Percentiles rank a stretch among this genome's conserved stretches.
Conservation (phyloP, 768 basidiomycete genomes). For the Neoboletus magnificus region DNA sequence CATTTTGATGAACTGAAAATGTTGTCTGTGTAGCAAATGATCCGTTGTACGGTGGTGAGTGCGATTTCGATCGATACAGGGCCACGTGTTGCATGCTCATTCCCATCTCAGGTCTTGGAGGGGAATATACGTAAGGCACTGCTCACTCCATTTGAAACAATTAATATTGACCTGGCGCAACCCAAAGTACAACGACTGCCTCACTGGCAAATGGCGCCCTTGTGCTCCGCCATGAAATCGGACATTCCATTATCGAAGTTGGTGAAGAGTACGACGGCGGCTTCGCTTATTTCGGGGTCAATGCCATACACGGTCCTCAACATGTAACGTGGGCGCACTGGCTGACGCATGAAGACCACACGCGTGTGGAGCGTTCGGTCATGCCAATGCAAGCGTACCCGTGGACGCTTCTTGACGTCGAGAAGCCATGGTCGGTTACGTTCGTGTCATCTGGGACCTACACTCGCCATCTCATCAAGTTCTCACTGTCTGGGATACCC, state of each 20-base stretch:
- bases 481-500: constrained; percentile 73
- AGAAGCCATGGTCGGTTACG: constrained; percentile 52
- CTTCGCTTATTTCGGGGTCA: constrained; percentile 66
- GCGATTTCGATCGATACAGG: not conserved
- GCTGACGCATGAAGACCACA: constrained; percentile 43
- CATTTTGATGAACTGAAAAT: constrained; percentile 2
- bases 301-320: constrained; percentile 48
- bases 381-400: constrained; percentile 77
- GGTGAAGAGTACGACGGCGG: constrained; percentile 87
- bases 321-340: constrained; percentile 68
- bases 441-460: constrained; percentile 68
- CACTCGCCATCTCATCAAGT: constrained; percentile 56
- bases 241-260: constrained; percentile 74
- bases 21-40: constrained; percentile 56
- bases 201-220: constrained; percentile 71
- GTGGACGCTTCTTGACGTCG: constrained; percentile 67
- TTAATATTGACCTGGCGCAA: not conserved
- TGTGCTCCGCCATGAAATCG: constrained; percentile 75
- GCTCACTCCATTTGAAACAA: not conserved
- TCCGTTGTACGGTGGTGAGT: constrained; percentile 70
- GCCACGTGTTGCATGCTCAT: not conserved
- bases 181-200: constrained; percentile 64
- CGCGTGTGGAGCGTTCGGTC: constrained; percentile 59
- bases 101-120: constrained; percentile 56
- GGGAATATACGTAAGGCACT: constrained; percentile 66